Base-by-base conservation (phyloP, 176 grass and related monocot genomes). In the Carex scoparia region DNA sequence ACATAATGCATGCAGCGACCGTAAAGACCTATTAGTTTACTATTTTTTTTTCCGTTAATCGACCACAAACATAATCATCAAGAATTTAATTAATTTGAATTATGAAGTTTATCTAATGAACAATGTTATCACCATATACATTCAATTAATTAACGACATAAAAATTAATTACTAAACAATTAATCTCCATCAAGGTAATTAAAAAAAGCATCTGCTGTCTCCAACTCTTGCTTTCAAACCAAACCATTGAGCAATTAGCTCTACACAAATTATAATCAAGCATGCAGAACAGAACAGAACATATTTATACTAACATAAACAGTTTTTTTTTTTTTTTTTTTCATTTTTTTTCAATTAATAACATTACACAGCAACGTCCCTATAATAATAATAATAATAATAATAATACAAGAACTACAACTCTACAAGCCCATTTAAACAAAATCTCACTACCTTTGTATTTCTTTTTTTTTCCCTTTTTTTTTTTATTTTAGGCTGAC, bases 321-420 rank as follows among this genome's bases (percentile, higher is more conserved):
- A 65, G 32, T 48, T 68, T 49, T 51, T 32, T 51, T 32, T 64
- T 51, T 32, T 64, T 23, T 23, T 23, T 23, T 23, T 23, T 23
- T 23, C 5, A n/a, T 49, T 67, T 65, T 78, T 49, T 57, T 57
- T 78, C 12, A 18, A 79, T 35, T 57, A 79, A 49, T 46, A 44
- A 74, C 74, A 58, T 79, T 79, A 79, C 27, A 79, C 53, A 57
- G 53, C 53, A 79, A 58, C 53, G 16, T 57, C 11, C 74, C 74
- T 79, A 79, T 58, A 79, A 58, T 78, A 78, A 77, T 78, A 46
- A 12, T 30, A 61, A 82, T 31, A 82, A 48, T 35, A 35, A 35
- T 76, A 48, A 23, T 14, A 81, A 32, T 64, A 83, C 81, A 83
- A 83, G 40, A 13, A 68, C 61, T 67, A 83, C 44, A 55, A 51